Evolutionary conservation across 495 filamentous ascomycete genomes (phyloP).

Genomic region (Usnea hakonensis): DNA sequence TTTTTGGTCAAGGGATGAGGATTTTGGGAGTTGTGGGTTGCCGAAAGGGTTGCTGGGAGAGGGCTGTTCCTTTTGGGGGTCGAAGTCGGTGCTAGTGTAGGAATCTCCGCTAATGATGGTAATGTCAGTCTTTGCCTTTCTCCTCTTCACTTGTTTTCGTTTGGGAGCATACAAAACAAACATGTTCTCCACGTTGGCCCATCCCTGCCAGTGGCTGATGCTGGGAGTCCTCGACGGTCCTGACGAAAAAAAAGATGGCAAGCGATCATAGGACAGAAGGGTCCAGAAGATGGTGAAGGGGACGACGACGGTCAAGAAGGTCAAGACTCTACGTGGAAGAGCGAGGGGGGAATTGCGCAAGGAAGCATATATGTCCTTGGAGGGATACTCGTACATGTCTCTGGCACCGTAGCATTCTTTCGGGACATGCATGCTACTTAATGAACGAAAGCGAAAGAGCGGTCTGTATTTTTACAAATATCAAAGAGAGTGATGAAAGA

Average conservation of each 20-base stretch:
- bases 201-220: conserved; percentile 7
- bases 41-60: conserved; percentile 58
- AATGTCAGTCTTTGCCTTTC: background rate
- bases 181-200: conserved; percentile 9
- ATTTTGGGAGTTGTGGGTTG: conserved; percentile 47
- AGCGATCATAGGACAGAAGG: background rate
- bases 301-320: background rate
- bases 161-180: conserved; percentile 11
- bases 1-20: conserved; percentile 48
- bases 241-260: background rate
- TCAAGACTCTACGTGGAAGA: background rate
- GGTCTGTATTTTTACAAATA: no score
- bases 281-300: background rate
- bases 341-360: background rate
- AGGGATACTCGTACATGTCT: background rate
- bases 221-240: background rate
- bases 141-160: no score
- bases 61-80: conserved; percentile 50
- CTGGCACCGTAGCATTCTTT: background rate
- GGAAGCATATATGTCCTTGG: background rate
- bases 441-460: background rate
- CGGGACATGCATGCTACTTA: background rate
- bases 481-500: no score
- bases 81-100: conserved; percentile 58
- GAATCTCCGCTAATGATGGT: conserved; percentile 37